Evolutionary conservation across 1,284 basidiomycete genomes (phyloP).

Genomic region (Garcileccinum viscosum): DNA sequence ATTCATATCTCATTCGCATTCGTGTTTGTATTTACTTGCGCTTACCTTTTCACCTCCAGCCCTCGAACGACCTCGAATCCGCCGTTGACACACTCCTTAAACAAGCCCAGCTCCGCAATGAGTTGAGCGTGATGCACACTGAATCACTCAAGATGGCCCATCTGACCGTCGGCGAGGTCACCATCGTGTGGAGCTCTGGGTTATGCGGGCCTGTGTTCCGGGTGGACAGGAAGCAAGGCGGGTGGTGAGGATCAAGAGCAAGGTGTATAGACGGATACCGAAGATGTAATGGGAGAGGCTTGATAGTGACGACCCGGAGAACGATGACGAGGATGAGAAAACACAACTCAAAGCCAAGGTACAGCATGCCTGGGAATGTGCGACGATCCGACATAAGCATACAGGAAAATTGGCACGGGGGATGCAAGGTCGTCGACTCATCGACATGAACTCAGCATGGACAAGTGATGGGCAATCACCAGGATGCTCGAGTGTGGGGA

Average conservation of each 20-base stretch:
- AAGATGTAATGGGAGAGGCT: constrained; percentile 77
- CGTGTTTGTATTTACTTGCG: too few relatives aligned
- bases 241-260: constrained; percentile 95
- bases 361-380: constrained; percentile 83
- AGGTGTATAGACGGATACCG: constrained; percentile 87
- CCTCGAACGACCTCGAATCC: constrained; percentile 76
- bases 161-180: constrained; percentile 84
- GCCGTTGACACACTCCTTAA: constrained; percentile 80
- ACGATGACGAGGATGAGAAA: constrained; percentile 50
- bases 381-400: constrained; percentile 84
- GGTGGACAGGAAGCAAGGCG: constrained; percentile 92
- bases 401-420: constrained; percentile 83
- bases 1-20: too few relatives aligned
- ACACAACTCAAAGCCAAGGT: constrained; percentile 75
- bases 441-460: too few relatives aligned
- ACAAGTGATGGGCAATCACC: constrained; percentile 74
- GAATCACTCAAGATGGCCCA: constrained; percentile 86
- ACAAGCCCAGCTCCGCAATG: constrained; percentile 77
- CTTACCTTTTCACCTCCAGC: too few relatives aligned
- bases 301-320: constrained; percentile 55
- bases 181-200: constrained; percentile 81
- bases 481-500: constrained; percentile 83
- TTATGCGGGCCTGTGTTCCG: constrained; percentile 95
- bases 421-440: constrained; percentile 71
- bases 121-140: too few relatives aligned